A percentile compares a stretch with the other conserved stretches of the same genome.
Conservation (phyloP, 2,329 filamentous ascomycete species). For the Fusarium avenaceum region DNA sequence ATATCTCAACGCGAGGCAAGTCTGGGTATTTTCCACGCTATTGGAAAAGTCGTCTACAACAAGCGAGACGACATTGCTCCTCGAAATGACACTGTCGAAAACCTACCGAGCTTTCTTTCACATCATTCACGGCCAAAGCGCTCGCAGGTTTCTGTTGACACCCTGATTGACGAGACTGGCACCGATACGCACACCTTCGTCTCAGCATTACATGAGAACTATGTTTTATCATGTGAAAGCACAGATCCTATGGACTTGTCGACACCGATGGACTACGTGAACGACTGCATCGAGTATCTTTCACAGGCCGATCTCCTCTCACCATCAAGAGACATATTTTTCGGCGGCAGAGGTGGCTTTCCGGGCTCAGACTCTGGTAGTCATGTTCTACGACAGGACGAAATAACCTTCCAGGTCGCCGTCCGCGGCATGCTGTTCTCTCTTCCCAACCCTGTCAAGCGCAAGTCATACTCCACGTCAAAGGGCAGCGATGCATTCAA, state of each 20-base stretch:
- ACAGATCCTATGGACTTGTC: conserved; percentile 63
- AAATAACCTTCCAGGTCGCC: conserved; percentile 92
- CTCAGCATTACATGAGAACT: conserved; percentile 93
- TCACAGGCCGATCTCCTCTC: conserved; percentile 91
- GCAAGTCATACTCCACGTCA: conserved; percentile 63
- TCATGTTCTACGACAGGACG: conserved; percentile 88
- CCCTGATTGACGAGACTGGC: conserved; percentile 91
- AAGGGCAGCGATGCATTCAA: conserved; percentile 75
- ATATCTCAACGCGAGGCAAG: conserved; percentile 90
- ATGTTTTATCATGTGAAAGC: conserved; percentile 82
- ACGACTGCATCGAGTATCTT: conserved; percentile 86
- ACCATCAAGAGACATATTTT: conserved; percentile 77
- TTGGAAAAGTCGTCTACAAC: conserved; percentile 97
- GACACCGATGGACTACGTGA: conserved; percentile 81
- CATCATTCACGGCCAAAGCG: conserved; percentile 70
- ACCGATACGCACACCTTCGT: conserved; percentile 93
- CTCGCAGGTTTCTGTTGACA: conserved; percentile 77
- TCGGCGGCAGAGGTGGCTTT: conserved; percentile 70
- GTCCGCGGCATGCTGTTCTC: conserved; percentile 88
- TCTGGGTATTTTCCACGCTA: conserved; percentile 94
- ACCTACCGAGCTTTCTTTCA: conserved; percentile 70
- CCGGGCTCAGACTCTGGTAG: conserved; percentile 69
- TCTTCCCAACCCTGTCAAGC: conserved; percentile 87
- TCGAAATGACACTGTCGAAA: conserved; percentile 61
- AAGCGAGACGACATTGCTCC: conserved; percentile 76